Conservation (phyloP, 495 filamentous ascomycete genomes). For the Trichocladium antarcticum region DNA sequence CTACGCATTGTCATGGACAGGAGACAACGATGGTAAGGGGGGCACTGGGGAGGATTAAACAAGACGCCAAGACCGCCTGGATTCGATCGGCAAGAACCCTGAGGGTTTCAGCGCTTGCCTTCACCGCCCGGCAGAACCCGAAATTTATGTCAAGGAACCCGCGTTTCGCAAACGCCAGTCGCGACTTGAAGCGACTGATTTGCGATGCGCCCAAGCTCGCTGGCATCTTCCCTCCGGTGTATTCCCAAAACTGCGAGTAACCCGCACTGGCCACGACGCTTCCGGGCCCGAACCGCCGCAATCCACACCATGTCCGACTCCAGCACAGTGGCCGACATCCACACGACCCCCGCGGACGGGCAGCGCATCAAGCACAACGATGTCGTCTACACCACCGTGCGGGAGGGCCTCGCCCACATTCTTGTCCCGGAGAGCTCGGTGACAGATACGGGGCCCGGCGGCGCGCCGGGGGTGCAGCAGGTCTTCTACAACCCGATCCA, state of each 20-base stretch:
- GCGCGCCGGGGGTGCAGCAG: conserved; percentile 47
- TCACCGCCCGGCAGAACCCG: conserved; percentile 18
- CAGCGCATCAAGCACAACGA: conserved; percentile 29
- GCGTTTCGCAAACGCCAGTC: background rate
- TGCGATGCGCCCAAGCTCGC: conserved; percentile 7
- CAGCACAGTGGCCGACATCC: conserved; percentile 12
- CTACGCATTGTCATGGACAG: no score
- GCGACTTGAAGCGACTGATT: background rate
- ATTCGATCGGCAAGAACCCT: background rate
- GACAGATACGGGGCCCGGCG: background rate
- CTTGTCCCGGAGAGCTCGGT: conserved; percentile 31
- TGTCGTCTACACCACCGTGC: conserved; percentile 32
- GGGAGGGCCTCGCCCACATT: conserved; percentile 39
- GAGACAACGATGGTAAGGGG: no score
- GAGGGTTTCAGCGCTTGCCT: background rate
- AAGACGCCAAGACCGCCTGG: no score
- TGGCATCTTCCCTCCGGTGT: conserved; percentile 6
- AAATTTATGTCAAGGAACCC: background rate
- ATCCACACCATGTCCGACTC: conserved; percentile 23
- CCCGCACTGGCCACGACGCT: background rate
- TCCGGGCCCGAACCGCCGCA: background rate
- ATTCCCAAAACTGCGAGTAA: conserved; percentile 5
- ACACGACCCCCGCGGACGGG: conserved; percentile 21
- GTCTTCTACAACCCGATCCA: conserved; percentile 99
- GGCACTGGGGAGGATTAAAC: no score